Conservation (phyloP, 1,284 basidiomycete genomes). For the Boletus subluridellus region DNA sequence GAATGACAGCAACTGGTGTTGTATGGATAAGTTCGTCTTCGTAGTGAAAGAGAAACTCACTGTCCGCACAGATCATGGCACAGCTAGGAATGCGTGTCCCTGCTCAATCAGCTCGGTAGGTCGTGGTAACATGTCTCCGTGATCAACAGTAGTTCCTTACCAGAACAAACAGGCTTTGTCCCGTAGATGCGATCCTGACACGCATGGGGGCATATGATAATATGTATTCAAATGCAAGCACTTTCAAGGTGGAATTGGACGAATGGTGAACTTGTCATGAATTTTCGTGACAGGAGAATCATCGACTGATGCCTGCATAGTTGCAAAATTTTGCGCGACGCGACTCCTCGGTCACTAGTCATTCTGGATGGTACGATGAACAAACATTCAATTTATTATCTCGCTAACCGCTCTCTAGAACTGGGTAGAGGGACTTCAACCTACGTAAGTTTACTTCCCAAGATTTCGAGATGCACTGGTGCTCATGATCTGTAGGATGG, state of each 20-base stretch:
- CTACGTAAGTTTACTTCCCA: slow-evolving; percentile 51
- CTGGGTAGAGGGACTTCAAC: slow-evolving; percentile 86
- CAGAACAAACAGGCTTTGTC: slow-evolving; percentile 59
- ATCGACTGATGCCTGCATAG: slow-evolving; percentile 38
- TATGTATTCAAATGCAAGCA: slow-evolving; percentile 93
- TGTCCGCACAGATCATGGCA: slow-evolving; percentile 80
- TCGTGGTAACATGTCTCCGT: slow-evolving; percentile 2
- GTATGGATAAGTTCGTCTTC: slow-evolving; percentile 38
- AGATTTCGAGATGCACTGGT: slow-evolving; percentile 20
- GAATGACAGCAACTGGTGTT: slow-evolving; percentile 95
- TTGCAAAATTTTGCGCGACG: slow-evolving; percentile 87
- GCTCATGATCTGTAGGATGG: slow-evolving; percentile 62
- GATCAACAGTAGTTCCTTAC: neutral
- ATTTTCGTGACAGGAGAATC: neutral
- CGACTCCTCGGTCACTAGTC: slow-evolving; percentile 87
- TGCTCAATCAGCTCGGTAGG: slow-evolving; percentile 73
- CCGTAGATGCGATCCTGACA: slow-evolving; percentile 92
- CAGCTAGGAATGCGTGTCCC: slow-evolving; percentile 98
- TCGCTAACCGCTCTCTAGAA: slow-evolving; percentile 47
- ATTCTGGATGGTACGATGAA: slow-evolving; percentile 81
- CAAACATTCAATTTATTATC: neutral
- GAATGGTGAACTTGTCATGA: slow-evolving; percentile 64
- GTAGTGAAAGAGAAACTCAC: slow-evolving; percentile 2
- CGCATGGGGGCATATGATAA: slow-evolving; percentile 99
- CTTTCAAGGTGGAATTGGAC: slow-evolving; percentile 95